Evolutionary conservation across 768 basidiomycete species (phyloP), one percentile per base, ranked within the genome.

Genomic region (Lentinula edodes): DNA sequence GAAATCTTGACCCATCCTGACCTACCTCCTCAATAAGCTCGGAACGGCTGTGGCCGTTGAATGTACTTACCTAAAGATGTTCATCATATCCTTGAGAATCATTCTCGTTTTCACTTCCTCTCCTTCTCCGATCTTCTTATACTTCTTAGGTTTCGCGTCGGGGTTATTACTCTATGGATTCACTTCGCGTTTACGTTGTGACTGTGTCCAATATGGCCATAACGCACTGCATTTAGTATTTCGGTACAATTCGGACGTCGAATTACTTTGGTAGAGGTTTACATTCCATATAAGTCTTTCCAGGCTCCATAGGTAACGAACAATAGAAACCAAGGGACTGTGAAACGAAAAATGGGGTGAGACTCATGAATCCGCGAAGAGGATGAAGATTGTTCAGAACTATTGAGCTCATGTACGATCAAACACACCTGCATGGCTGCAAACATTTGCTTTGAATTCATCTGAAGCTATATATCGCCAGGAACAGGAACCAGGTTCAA

Each of bases 261-360:
- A 18, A 16, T 59, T 39, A 59, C 20, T 59, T 59, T 12, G 58
- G 58, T 28, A 59, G 23, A n/a, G 80, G 87, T 67, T 74, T 86
- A 73, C 88, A 90, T 65, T 87, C 82, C 75, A 90, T 87, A 64
- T 90, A 75, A 23, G 86, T 87, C 70, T 77, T 80, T 58, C 74
- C 70, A 6, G 87, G 89, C 68, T 91, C 84, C 68, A 83, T 83
- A 13, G 88, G 86, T 51, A 88, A 70, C 2, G 84, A 80, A 69
- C 87, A 90, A 71, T 83, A 90, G 72, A 90, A 89, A 13, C 85
- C 87, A 56, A 81, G 75, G 12, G 80, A 78, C 88, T 90, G 41
- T 42, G 32, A 32, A 43, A 48, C n/a, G 10, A 38, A 43, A 35
- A 28, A 0, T 20, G n/a, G 54, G 34, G 50, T 60, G 28, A 62